A percentile compares a stretch with the other conserved stretches of the same genome.
Conservation (phyloP, 176 grass and related monocot genomes). For the Pontederia crassipes region DNA sequence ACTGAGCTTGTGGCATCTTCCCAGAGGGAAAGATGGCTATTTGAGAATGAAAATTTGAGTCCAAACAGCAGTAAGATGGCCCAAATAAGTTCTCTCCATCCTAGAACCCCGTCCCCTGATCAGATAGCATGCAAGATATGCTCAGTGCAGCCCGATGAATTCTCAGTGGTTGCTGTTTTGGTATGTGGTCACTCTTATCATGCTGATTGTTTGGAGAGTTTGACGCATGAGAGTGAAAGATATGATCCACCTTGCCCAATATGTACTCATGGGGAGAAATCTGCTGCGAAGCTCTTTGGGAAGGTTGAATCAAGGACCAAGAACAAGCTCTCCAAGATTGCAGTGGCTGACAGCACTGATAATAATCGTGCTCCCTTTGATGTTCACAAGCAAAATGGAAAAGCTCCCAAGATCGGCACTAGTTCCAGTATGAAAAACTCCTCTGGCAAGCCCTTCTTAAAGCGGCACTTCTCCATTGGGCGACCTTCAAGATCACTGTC, state of each 20-base stretch:
- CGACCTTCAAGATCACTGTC: slow-evolving; percentile 19
- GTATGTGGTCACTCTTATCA: slow-evolving; percentile 61
- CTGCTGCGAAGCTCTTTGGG: slow-evolving; percentile 34
- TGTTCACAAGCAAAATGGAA: slow-evolving; percentile 15
- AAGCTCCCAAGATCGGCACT: slow-evolving; percentile 25
- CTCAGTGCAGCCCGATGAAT: slow-evolving; percentile 39
- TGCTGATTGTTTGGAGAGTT: slow-evolving; percentile 64
- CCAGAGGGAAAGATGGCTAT: slow-evolving; percentile 56
- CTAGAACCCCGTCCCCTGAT: slow-evolving; percentile 25
- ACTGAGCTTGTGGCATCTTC: slow-evolving; percentile 51
- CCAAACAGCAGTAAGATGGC: slow-evolving; percentile 11
- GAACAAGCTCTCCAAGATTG: slow-evolving; percentile 35
- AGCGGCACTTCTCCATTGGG: slow-evolving; percentile 48
- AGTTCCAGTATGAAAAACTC: slow-evolving; percentile 50
- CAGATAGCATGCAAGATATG: slow-evolving; percentile 65
- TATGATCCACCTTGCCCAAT: slow-evolving; percentile 61
- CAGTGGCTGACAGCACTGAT: slow-evolving; percentile 15
- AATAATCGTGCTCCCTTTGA: slow-evolving; percentile 15
- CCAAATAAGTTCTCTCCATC: slow-evolving; percentile 16
- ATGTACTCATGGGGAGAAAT: slow-evolving; percentile 53
- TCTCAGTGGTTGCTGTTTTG: slow-evolving; percentile 40
- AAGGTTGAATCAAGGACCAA: slow-evolving; percentile 27
- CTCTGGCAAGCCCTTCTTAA: slow-evolving; percentile 43
- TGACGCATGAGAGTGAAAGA: slow-evolving; percentile 47
- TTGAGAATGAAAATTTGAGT: slow-evolving; percentile 44